Percentiles rank a stretch among this genome's conserved stretches.
These are phyloP conservation scores for Boletus subparvulus DNA, from an alignment of 768 basidiomycete species.

Conservation along the genomic window DNA sequence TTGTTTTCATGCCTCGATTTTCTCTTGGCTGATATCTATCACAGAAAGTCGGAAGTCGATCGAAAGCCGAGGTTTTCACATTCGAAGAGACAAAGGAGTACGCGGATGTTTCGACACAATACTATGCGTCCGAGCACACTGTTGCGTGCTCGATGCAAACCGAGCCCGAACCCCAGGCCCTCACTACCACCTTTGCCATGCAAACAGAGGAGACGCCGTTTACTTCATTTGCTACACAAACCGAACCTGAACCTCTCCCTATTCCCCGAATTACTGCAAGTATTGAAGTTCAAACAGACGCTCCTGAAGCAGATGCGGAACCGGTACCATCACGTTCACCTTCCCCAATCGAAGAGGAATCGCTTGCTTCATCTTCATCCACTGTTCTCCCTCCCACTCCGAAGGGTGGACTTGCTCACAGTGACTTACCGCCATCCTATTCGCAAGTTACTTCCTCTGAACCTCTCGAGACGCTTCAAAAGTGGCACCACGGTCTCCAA, in stretches of 20 bases:
- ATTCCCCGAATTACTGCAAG: conserved; percentile 37
- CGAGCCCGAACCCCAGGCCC: conserved; percentile 51
- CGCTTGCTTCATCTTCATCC: conserved; percentile 70
- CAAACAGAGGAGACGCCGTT: conserved; percentile 51
- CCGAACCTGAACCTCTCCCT: conserved; percentile 36
- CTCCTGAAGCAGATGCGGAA: conserved; percentile 34
- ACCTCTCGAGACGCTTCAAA: conserved; percentile 58
- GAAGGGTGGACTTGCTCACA: conserved; percentile 40
- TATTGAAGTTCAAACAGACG: conserved; percentile 66
- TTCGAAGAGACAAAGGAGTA: conserved; percentile 72
- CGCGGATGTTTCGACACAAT: conserved; percentile 70
- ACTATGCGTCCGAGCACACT: conserved; percentile 56
- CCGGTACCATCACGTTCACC: conserved; percentile 41
- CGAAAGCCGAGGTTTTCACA: conserved; percentile 43
- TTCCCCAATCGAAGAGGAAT: conserved; percentile 48
- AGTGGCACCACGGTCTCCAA: conserved; percentile 65
- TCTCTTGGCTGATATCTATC: conserved; percentile 15
- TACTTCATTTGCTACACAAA: conserved; percentile 37
- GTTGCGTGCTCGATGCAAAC: conserved; percentile 56
- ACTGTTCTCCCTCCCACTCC: conserved; percentile 73
- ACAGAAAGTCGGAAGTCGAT: conserved; percentile 68
- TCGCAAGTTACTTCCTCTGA: conserved; percentile 53
- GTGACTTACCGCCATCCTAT: conserved; percentile 75
- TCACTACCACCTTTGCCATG: conserved; percentile 46
- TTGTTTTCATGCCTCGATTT: not conserved